These are phyloP conservation scores for Cladophialophora bantiana DNA, from an alignment of 2,329 filamentous ascomycete genomes.

Conservation along the genomic window DNA sequence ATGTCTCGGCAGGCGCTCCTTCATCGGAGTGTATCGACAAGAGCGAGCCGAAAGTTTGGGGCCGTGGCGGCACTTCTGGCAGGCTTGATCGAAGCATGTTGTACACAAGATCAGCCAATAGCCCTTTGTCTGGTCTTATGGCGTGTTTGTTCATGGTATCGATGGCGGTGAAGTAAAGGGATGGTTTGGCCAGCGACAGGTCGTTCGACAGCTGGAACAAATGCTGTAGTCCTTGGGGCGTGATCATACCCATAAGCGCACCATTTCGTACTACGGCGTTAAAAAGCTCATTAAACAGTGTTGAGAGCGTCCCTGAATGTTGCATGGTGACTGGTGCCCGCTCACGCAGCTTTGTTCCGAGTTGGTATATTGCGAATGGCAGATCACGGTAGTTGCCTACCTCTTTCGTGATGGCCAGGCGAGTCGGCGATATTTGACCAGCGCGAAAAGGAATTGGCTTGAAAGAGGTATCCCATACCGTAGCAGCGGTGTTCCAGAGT, in stretches of 20 bases:
- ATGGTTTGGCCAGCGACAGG: constrained; percentile 13
- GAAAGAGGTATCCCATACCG: constrained; percentile 43
- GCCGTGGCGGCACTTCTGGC: constrained; percentile 21
- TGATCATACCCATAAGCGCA: constrained; percentile 33
- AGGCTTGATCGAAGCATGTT: constrained; percentile 47
- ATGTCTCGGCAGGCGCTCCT: constrained; percentile 22
- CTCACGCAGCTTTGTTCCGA: constrained; percentile 20
- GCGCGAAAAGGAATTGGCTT: constrained; percentile 31
- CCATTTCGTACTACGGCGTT: constrained; percentile 30
- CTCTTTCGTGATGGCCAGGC: constrained; percentile 18
- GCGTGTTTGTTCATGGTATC: constrained; percentile 44
- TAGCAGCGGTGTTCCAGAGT: constrained; percentile 46
- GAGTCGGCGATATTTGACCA: constrained; percentile 28
- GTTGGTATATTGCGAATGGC: constrained; percentile 25
- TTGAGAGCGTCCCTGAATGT: constrained; percentile 21
- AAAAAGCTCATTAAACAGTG: constrained; percentile 22
- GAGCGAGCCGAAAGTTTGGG: constrained; percentile 22
- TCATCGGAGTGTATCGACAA: constrained; percentile 27
- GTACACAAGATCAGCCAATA: constrained; percentile 48
- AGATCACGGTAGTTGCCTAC: constrained; percentile 26
- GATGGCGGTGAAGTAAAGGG: constrained; percentile 37
- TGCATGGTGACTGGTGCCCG: constrained; percentile 21
- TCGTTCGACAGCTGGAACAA: constrained; percentile 30
- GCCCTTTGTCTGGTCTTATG: constrained; percentile 35
- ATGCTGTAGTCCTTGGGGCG: constrained; percentile 31